Percentiles rank a stretch among this genome's conserved stretches.
These are phyloP conservation scores for Diospyros kaki DNA, from an alignment of 148 eudicot species.

Conservation along the genomic window DNA sequence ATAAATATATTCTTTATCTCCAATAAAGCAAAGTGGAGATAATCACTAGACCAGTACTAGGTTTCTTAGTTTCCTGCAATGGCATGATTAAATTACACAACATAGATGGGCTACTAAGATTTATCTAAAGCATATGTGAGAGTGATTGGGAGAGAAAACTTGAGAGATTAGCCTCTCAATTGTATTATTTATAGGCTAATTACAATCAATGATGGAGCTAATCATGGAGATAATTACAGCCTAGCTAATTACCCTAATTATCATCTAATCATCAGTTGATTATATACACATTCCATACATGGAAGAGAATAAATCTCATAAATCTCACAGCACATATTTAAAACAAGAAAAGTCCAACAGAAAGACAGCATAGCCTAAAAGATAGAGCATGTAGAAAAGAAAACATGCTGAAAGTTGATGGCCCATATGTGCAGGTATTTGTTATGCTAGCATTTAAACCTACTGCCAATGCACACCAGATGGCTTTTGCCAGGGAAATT, in stretches of 20 bases:
- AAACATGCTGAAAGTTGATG: neutral
- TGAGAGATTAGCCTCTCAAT: no score
- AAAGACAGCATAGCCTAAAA: neutral
- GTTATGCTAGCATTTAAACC: neutral
- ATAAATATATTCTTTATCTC: slow-evolving; percentile 3
- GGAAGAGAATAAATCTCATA: no score
- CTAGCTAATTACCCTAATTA: no score
- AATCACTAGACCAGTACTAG: neutral
- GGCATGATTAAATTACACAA: neutral
- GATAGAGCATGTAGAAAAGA: neutral
- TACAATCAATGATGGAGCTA: no score
- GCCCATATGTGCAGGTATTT: neutral
- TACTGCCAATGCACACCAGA: neutral
- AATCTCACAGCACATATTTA: no score
- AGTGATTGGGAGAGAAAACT: no score
- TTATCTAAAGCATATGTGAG: neutral
- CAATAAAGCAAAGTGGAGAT: neutral
- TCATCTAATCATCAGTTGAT: no score
- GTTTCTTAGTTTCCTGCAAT: neutral
- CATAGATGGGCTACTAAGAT: neutral
- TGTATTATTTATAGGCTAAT: no score
- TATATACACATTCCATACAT: no score
- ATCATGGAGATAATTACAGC: no score
- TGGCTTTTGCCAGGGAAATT: neutral
- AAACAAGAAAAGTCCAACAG: neutral